Evolutionary conservation across 176 grass and related monocot genomes (phyloP).

Genomic region (Tillandsia fasciculata): DNA sequence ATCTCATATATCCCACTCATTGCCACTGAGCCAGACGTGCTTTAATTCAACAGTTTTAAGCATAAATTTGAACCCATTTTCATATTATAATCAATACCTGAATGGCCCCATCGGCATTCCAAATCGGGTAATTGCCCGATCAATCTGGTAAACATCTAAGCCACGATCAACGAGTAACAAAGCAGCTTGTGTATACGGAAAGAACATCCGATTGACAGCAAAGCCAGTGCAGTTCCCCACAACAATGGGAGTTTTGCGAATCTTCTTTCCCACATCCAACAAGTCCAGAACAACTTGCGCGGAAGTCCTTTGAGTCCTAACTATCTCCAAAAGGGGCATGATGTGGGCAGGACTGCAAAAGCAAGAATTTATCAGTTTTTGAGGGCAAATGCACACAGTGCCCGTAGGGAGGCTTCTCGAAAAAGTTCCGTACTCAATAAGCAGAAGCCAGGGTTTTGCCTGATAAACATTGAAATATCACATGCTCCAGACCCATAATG

Average conservation of each 20-base stretch:
- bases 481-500: too few species aligned
- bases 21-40: too few species aligned
- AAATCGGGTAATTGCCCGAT: slow-evolving; percentile 72
- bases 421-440: too few species aligned
- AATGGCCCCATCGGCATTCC: slow-evolving; percentile 99
- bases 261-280: slow-evolving; percentile 77
- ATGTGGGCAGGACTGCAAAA: slow-evolving; percentile 70
- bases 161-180: slow-evolving; percentile 67
- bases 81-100: slow-evolving; percentile 39
- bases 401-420: too few species aligned
- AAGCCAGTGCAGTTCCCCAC: slow-evolving; percentile 82
- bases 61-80: too few species aligned
- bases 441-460: too few species aligned
- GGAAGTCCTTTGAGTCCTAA: slow-evolving; percentile 56
- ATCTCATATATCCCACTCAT: too few species aligned
- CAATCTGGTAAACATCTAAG: slow-evolving; percentile 85
- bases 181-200: slow-evolving; percentile 85
- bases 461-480: too few species aligned
- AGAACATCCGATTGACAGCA: slow-evolving; percentile 96
- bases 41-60: too few species aligned
- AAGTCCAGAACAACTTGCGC: slow-evolving; percentile 82
- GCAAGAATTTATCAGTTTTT: not conserved
- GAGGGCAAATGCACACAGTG: too few species aligned
- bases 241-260: slow-evolving; percentile 85
- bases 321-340: slow-evolving; percentile 94